A percentile compares a stretch with the other conserved stretches of the same genome.
Evolutionary conservation across 208 protist genomes (phyloP).

Genomic region (Porcisia hertigi): DNA sequence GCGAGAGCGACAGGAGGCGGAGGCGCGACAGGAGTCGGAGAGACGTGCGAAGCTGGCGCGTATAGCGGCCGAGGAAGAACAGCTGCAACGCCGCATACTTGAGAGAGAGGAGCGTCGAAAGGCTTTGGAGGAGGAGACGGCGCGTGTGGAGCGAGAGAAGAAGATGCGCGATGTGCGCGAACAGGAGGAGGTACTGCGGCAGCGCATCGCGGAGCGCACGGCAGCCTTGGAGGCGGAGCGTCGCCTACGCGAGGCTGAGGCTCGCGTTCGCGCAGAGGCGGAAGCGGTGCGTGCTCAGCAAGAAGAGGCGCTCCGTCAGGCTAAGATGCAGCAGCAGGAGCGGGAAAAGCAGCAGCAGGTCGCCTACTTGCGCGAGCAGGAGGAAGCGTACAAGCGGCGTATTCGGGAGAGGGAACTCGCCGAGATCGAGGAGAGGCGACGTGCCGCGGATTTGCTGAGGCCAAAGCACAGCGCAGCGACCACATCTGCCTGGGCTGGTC

Average conservation of each 20-base stretch:
- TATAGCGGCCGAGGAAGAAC: constrained; percentile 63
- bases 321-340: constrained; percentile 27
- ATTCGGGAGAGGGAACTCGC: constrained; percentile 55
- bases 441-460: constrained; percentile 28
- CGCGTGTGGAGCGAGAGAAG: constrained; percentile 30
- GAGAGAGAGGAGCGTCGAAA: constrained; percentile 50
- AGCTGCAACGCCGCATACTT: constrained; percentile 54
- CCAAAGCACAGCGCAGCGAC: constrained; percentile 1
- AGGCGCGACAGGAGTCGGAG: constrained; percentile 35
- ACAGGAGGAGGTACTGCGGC: constrained; percentile 70
- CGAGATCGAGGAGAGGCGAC: constrained; percentile 34
- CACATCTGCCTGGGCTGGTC: neutral
- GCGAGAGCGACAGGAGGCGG: constrained; percentile 28
- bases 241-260: constrained; percentile 17
- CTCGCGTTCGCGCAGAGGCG: constrained; percentile 31
- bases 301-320: constrained; percentile 40
- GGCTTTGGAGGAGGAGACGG: constrained; percentile 39
- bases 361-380: constrained; percentile 50
- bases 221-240: constrained; percentile 22
- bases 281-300: constrained; percentile 33
- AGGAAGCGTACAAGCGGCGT: constrained; percentile 52
- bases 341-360: constrained; percentile 46
- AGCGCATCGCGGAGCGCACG: constrained; percentile 48
- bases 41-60: constrained; percentile 47
- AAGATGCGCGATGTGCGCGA: constrained; percentile 57